phyloP scores from a whole-genome alignment of 2,329 filamentous ascomycete species.

The Lojkania enalia region DNA sequence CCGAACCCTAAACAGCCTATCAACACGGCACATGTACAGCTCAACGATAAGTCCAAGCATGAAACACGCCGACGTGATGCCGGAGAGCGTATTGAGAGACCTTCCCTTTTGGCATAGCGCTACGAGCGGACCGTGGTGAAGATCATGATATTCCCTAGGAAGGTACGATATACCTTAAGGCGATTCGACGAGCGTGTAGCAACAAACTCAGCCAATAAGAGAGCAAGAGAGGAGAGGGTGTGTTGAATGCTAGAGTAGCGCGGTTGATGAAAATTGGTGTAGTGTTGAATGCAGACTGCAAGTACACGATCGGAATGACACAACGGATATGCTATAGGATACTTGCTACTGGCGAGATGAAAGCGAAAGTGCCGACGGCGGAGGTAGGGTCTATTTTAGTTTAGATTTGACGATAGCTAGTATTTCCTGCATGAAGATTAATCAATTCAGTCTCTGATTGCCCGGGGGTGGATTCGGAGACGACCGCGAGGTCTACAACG shows the following conservation, averaged over 20 bases:
- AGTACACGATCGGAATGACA: constrained; percentile 2
- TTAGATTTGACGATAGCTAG: constrained; percentile 9
- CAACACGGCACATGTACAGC: constrained; percentile 25
- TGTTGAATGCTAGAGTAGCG: neutral
- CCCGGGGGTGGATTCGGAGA: constrained; percentile 19
- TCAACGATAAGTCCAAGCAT: constrained; percentile 15
- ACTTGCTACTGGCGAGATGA: neutral
- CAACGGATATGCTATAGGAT: constrained; percentile 1
- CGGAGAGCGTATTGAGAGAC: constrained; percentile 12
- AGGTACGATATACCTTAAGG: neutral
- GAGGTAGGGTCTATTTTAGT: neutral
- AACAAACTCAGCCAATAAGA: neutral
- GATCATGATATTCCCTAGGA: constrained; percentile 7
- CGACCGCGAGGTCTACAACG: constrained; percentile 15
- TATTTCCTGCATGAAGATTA: constrained; percentile 6
- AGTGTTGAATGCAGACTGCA: neutral
- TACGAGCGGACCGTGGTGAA: constrained; percentile 5
- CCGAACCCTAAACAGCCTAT: constrained; percentile 24
- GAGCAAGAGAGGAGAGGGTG: neutral
- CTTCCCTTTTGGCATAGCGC: constrained; percentile 25
- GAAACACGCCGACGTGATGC: constrained; percentile 6
- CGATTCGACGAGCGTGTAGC: neutral
- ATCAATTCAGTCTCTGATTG: constrained; percentile 22
- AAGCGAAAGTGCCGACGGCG: constrained; percentile 6
- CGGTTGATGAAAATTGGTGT: neutral